Evolutionary conservation across 1,139 yeast genomes (phyloP).

Genomic region (Hansenula sp.): DNA sequence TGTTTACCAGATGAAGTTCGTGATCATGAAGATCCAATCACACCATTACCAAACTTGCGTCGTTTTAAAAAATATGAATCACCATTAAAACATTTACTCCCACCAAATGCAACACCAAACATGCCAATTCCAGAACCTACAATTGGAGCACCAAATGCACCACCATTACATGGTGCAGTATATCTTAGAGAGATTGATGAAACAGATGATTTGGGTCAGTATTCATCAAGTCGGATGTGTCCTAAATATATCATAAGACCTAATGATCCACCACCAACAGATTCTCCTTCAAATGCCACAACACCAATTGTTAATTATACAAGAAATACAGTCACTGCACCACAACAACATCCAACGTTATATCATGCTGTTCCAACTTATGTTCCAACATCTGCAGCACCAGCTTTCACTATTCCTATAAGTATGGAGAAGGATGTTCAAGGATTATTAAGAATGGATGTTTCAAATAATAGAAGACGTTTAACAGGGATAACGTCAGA

Average conservation of each 20-base stretch:
- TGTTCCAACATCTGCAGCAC: slow-evolving; percentile 19
- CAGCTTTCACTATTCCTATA: slow-evolving; percentile 21
- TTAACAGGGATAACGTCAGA: slow-evolving; percentile 15
- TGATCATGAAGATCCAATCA: slow-evolving; percentile 79
- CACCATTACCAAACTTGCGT: slow-evolving; percentile 50
- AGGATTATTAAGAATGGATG: slow-evolving; percentile 25
- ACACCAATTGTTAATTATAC: slow-evolving; percentile 11
- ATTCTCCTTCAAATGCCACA: slow-evolving; percentile 8
- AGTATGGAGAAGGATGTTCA: slow-evolving; percentile 12
- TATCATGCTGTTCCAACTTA: slow-evolving; percentile 23
- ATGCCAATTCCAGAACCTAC: slow-evolving; percentile 83
- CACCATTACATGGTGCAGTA: slow-evolving; percentile 90
- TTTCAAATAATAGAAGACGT: slow-evolving; percentile 24
- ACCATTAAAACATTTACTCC: slow-evolving; percentile 74
- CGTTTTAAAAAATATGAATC: slow-evolving; percentile 73
- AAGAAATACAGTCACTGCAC: slow-evolving; percentile 17
- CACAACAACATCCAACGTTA: slow-evolving; percentile 8
- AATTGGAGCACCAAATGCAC: slow-evolving; percentile 78
- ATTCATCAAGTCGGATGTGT: slow-evolving; percentile 54
- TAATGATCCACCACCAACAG: slow-evolving; percentile 27
- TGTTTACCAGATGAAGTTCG: slow-evolving; percentile 96
- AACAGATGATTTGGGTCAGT: slow-evolving; percentile 77
- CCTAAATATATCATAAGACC: slow-evolving; percentile 53
- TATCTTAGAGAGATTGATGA: slow-evolving; percentile 70
- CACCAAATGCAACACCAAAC: slow-evolving; percentile 63